Evolutionary conservation across 2,329 filamentous ascomycete species (phyloP).

Genomic region (Nothopassalora personata): DNA sequence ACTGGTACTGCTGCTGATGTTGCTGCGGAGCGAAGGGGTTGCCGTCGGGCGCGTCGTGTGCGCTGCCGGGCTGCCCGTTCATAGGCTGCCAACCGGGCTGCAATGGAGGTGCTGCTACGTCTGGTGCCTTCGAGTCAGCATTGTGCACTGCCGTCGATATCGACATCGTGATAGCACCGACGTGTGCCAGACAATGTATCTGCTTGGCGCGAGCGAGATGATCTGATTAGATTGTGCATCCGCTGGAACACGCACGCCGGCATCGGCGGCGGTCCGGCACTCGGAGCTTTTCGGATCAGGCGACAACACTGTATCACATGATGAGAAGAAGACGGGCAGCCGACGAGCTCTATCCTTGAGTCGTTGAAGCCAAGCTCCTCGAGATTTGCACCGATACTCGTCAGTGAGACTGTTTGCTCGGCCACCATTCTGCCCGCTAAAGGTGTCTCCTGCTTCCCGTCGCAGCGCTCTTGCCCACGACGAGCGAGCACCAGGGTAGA

Average conservation of each 20-base stretch:
- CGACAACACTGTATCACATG: neutral
- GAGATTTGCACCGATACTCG: no score
- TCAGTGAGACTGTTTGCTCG: no score
- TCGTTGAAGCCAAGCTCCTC: no score
- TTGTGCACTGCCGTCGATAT: conserved; percentile 16
- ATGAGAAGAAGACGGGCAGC: neutral
- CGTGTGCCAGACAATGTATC: conserved; percentile 6
- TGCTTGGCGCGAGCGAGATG: conserved; percentile 18
- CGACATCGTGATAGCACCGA: conserved; percentile 7
- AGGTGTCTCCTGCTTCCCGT: no score
- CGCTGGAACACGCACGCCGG: neutral
- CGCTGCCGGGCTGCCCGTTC: neutral
- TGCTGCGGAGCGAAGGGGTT: neutral
- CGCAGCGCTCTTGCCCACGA: no score
- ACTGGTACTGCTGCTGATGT: neutral
- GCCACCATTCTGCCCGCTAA: no score
- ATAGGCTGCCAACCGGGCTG: neutral
- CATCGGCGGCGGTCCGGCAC: conserved; percentile 1
- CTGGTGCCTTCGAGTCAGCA: conserved; percentile 18
- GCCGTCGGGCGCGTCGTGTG: neutral
- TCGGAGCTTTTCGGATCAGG: neutral
- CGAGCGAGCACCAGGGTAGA: no score
- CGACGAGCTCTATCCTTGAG: no score
- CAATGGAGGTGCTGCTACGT: neutral
- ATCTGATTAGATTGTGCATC: conserved; percentile 25